Conservation (phyloP, 2,329 filamentous ascomycete species). For the Neoarthrinium moseri region DNA sequence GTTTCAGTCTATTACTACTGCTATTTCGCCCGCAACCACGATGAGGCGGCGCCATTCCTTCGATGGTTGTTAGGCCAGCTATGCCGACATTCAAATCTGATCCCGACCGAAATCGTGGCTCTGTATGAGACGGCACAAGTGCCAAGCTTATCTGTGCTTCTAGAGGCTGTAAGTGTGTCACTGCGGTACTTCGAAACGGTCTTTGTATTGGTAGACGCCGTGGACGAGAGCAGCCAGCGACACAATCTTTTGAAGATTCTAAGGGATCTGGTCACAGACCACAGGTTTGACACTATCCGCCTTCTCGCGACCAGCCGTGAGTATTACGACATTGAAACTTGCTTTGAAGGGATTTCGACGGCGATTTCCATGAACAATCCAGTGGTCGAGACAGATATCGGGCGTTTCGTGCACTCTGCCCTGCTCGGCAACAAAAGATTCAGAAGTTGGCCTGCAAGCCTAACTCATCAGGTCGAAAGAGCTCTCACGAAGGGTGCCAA, state of each 20-base stretch:
- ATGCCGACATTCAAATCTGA: not conserved
- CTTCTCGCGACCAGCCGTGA: not conserved
- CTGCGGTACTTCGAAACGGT: not conserved
- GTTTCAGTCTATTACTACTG: slow-evolving; percentile 27
- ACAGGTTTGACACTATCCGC: not conserved
- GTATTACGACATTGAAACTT: not conserved
- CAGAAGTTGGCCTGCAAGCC: not conserved
- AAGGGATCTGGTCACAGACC: not conserved
- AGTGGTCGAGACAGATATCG: not conserved
- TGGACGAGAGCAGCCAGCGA: not conserved
- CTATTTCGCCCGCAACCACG: slow-evolving; percentile 21
- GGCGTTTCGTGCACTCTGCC: not conserved
- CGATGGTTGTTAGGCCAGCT: slow-evolving; percentile 14
- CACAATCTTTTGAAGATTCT: not conserved
- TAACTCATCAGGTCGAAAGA: too few relatives aligned
- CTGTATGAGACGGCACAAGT: not conserved
- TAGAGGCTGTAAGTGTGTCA: not conserved
- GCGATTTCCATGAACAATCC: not conserved
- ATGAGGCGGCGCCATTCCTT: slow-evolving; percentile 25
- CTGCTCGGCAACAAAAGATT: not conserved
- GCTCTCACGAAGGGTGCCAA: not conserved
- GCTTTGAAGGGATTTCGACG: not conserved
- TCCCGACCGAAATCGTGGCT: not conserved
- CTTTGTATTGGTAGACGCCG: not conserved
- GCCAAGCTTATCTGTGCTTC: not conserved